Evolutionary conservation across 2,329 filamentous ascomycete species (phyloP), one percentile per base, ranked within the genome.

Genomic region (Phaeosphaeriaceae sp.): DNA sequence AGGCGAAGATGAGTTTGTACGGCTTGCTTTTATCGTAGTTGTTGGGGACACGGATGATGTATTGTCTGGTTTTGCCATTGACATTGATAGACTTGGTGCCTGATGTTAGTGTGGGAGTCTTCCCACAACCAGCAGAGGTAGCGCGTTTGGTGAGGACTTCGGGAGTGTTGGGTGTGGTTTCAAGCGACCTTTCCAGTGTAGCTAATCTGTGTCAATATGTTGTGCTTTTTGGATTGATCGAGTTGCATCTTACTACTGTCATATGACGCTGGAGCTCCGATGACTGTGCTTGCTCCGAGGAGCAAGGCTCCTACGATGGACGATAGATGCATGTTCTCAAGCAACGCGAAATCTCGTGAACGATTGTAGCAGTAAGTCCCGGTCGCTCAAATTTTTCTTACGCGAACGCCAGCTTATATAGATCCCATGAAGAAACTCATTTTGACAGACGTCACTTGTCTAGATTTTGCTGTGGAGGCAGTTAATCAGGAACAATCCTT

Each of bases 1-100:
- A 71, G 25, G 71, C 75, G 61, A 81, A 80, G 53, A 83, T 76
- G 24, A 82, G 69, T 48, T 74, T 75, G 63, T 82, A 76, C 2
- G 75, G 69, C 36, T 72, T 73, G 61, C 58, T 74, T 36, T 65
- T 64, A 61, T 81, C 70, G 66, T 82, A 82, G 63, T 73, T 71
- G 21, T 67, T 66, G 7, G 80, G 79, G 4, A 80, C 48, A 48
- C 72, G 67, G 42, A 82, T 65, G 62, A 75, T 77, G 67, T 79
- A 82, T 60, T 78, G 62, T 10, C 80, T 74, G 27, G 60, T 67
- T 57, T 76, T 75, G 61, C 73, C 74, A 56, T 79, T 78, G 53
- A 82, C 72, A 78, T 79, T 61, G 54, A 61, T 53, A 13, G 45
- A 52, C 20, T 47, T 53, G 7, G 36, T 46, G 22, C 58, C 58